Evolutionary conservation across 129 eudicot species (phyloP), one percentile per base, ranked within the genome.

Genomic region (Kitagawia praeruptora): DNA sequence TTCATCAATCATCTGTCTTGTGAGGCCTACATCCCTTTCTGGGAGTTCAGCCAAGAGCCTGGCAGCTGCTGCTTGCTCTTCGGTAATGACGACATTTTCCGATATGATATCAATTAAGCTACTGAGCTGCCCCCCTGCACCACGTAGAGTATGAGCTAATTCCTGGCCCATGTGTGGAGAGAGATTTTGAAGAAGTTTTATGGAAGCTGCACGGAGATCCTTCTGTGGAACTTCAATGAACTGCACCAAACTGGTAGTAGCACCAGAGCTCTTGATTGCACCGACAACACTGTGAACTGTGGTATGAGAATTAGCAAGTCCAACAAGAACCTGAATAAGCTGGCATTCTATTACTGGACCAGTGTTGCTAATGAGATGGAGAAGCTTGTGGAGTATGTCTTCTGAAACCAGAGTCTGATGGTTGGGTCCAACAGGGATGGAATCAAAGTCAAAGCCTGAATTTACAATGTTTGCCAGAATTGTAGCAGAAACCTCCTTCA

Each of bases 1-100:
- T 81, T 88, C 96, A 34, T 87, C 87, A 8, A 94, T 87, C 92
- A 94, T 85, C 74, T 89, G 96, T 64, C 89, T 63, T 0, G 97
- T 91, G 76, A 94, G 92, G 13, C 87, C 91, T 4, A 77, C 40
- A 37, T 91, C 97, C 40, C 85, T 82, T 81, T 89, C 98, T 0
- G 96, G 98, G 25, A 94, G 90, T 53, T 90, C 93, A 4, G 98
- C 96, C 66, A 94, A 78, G 47, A 94, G 88, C 81, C 96, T 89
- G 31, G 87, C 89, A 0, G 97, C 96, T 18, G 96, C 96, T 8
- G 96, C 98, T 75, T 94, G 98, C 81, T 94, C 98, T 86, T 94
- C 97, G 2, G 96, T 87, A 75, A 87, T 94, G 10, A 89, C 92
- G 38, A 79, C 80, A 79, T 90, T 83, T 79, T 92, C 98, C 0